Evolutionary conservation across 352 stramenopile genomes (phyloP).

Genomic region (Pythium vanterpoolii): DNA sequence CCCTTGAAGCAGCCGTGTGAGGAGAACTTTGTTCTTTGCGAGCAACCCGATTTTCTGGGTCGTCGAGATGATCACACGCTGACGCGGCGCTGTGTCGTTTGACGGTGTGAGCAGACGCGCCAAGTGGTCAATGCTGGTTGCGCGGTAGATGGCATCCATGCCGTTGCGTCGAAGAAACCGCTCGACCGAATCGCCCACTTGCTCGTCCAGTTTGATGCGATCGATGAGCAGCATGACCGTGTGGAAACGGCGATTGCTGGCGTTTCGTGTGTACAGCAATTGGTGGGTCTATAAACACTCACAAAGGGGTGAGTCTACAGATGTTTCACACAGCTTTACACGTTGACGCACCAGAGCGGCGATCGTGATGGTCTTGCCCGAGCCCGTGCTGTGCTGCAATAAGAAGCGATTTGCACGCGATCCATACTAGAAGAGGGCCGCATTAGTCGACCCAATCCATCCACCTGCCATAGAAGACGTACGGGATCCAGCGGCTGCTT

Average conservation of each 20-base stretch:
- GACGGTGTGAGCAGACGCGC: constrained; percentile 37
- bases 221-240: constrained; percentile 77
- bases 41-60: constrained; percentile 79
- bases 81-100: background rate
- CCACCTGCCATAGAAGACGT: background rate
- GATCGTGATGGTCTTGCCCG: constrained; percentile 81
- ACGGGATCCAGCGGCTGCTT: constrained; percentile 16
- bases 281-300: constrained; percentile 76
- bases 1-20: constrained; percentile 65
- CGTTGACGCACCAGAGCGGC: constrained; percentile 45
- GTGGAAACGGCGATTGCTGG: constrained; percentile 45
- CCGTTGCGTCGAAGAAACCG: constrained; percentile 70
- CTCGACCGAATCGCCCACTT: constrained; percentile 71
- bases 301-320: too few species aligned
- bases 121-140: constrained; percentile 72
- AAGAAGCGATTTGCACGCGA: constrained; percentile 40
- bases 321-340: too few species aligned
- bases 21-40: constrained; percentile 59
- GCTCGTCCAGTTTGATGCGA: constrained; percentile 80
- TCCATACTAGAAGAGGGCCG: background rate
- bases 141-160: constrained; percentile 64
- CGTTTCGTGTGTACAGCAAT: constrained; percentile 56
- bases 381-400: constrained; percentile 80
- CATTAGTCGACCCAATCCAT: background rate
- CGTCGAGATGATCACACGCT: constrained; percentile 76